Evolutionary conservation across 2,329 filamentous ascomycete genomes (phyloP), one percentile per base, ranked within the genome.

Genomic region (Mariannaea sp.): DNA sequence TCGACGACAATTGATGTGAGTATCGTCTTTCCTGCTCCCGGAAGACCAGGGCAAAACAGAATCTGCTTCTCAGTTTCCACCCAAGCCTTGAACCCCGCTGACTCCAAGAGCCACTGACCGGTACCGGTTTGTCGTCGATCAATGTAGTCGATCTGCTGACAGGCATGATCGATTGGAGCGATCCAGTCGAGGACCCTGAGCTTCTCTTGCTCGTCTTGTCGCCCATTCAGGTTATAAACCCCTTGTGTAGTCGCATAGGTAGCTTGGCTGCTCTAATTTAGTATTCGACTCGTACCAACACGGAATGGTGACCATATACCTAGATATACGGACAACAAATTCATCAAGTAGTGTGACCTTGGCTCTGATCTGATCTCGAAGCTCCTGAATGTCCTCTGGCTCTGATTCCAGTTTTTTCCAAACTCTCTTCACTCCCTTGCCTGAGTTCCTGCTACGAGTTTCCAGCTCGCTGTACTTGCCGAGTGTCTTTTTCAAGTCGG

Each of bases 41-140:
- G 48, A 38, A 44, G 38, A 13, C 48, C 48, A 38, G 30, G 48
- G 32, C 40, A 50, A 40, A 50, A 38, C 20, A 50, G 29, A 5
- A 44, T 7, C 7, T 50, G n/a, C 22, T 12, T 30, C 32, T 43
- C 30, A 7, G 48, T 50, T 27, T 38, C 13, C 14, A 38, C 16
- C 48, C 40, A 44, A 38, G 20, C 29, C 7, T 7, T 30, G 32
- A 30, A 44, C 29, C 22, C 14, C 22, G 20, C 29, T 30, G 48
- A 44, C 22, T 14, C 1, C 17, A 50, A 30, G 16, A 50, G 30
- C 48, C 40, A 50, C 43, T 39, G 13, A 7, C 39, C 39, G 13
- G 48, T 50, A 20, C 48, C 48, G 16, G 17, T 29, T 44, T 22
- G 8, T 16, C 29, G 40, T 12, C 29, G 16, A 24, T n/a, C 14